Evolutionary conservation across 805 yeast species (phyloP).

Genomic region (Ascoidea tarda): DNA sequence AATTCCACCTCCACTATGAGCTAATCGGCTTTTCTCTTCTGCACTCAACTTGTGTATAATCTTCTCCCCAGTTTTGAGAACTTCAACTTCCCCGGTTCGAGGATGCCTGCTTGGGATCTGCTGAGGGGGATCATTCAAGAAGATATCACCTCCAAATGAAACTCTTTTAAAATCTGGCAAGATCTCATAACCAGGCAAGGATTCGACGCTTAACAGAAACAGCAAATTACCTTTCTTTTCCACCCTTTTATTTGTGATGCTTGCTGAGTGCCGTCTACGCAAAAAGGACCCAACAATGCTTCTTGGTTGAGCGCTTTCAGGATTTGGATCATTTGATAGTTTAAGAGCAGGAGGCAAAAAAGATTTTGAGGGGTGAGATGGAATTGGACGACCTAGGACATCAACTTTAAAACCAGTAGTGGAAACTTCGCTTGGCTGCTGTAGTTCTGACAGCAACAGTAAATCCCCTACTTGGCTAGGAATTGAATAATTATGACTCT

Average conservation of each 20-base stretch:
- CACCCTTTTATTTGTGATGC: no score
- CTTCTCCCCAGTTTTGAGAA: slow-evolving; percentile 37
- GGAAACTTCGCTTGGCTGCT: background rate
- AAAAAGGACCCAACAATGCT: background rate
- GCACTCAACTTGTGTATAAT: slow-evolving; percentile 39
- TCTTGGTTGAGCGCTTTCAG: background rate
- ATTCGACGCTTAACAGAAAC: background rate
- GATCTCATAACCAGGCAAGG: slow-evolving; percentile 26
- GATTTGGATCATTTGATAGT: background rate
- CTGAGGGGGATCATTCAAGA: slow-evolving; percentile 77
- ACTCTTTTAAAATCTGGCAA: slow-evolving; percentile 41
- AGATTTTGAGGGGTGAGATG: background rate
- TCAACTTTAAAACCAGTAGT: background rate
- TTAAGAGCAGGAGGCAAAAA: background rate
- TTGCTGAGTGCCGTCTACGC: background rate
- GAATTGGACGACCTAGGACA: background rate
- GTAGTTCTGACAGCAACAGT: no score
- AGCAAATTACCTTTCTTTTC: background rate
- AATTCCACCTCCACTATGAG: slow-evolving; percentile 40
- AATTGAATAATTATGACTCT: no score
- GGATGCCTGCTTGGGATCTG: slow-evolving; percentile 77
- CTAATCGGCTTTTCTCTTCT: slow-evolving; percentile 33
- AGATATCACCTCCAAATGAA: slow-evolving; percentile 63
- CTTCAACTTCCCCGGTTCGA: slow-evolving; percentile 68
- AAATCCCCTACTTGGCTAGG: no score